A percentile compares a stretch with the other conserved stretches of the same genome.
These are phyloP conservation scores for Globisporangium echinulatum DNA, from an alignment of 352 stramenopile genomes.

Conservation along the genomic window DNA sequence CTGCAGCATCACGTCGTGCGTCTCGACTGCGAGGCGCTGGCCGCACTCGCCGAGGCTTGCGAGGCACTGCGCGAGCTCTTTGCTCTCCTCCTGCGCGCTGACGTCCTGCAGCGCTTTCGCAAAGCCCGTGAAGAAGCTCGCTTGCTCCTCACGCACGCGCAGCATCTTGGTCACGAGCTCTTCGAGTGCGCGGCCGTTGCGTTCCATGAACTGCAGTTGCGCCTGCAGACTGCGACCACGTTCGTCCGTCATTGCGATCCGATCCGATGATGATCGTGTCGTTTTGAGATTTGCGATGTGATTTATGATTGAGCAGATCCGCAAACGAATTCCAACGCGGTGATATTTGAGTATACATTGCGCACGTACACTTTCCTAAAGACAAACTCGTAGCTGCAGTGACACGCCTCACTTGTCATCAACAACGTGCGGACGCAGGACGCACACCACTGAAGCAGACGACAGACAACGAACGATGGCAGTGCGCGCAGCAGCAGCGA, in stretches of 20 bases:
- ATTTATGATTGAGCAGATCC: no score
- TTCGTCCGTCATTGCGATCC: conserved; percentile 31
- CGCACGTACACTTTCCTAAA: no score
- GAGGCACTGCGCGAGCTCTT: conserved; percentile 43
- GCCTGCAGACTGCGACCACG: conserved; percentile 33
- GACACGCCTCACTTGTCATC: no score
- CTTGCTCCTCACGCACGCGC: conserved; percentile 55
- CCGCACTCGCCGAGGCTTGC: conserved; percentile 36
- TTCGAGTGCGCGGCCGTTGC: conserved; percentile 65
- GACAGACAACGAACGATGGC: no score
- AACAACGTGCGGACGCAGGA: no score
- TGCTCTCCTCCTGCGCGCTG: conserved; percentile 46
- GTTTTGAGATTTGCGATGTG: no score
- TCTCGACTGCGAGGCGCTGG: conserved; percentile 51
- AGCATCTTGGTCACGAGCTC: conserved; percentile 67
- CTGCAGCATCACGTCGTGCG: conserved; percentile 71
- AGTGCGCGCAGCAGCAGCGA: neutral
- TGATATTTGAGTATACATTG: no score
- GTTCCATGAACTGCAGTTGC: conserved; percentile 80
- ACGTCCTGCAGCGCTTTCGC: conserved; percentile 57
- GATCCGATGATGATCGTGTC: neutral
- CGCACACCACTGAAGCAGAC: no score
- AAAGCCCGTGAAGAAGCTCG: conserved; percentile 49
- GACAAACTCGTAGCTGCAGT: no score
- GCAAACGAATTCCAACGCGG: no score